Percentiles rank a stretch among this genome's conserved stretches.
These are phyloP conservation scores for Geranium rotundifolium DNA, from an alignment of 345 rosid species.

Conservation along the genomic window DNA sequence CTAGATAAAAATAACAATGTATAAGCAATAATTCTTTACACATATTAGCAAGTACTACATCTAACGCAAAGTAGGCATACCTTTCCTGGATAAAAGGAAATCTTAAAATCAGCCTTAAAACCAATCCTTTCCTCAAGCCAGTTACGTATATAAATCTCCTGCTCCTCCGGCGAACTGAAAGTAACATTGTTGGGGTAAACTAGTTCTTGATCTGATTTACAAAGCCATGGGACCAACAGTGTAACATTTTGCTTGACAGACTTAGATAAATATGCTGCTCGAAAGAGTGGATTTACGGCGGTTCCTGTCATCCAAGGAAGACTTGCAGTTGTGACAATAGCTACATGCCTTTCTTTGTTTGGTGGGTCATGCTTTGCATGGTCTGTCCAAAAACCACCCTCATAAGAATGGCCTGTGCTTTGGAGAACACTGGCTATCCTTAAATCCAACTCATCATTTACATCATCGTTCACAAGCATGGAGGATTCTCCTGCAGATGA, in stretches of 20 bases:
- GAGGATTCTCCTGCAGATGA: slow-evolving; percentile 51
- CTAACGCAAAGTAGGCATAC: too few relatives aligned
- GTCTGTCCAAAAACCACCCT: slow-evolving; percentile 87
- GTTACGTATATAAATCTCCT: slow-evolving; percentile 76
- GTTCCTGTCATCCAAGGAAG: slow-evolving; percentile 99
- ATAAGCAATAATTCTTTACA: too few relatives aligned
- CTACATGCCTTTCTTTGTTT: slow-evolving; percentile 78
- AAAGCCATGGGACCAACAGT: slow-evolving; percentile 95
- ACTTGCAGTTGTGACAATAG: slow-evolving; percentile 94
- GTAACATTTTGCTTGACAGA: slow-evolving; percentile 82
- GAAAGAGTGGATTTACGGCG: slow-evolving; percentile 89
- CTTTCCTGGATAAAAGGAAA: slow-evolving; percentile 98
- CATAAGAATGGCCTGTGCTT: slow-evolving; percentile 89
- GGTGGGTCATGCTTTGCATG: slow-evolving; percentile 33
- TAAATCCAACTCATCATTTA: slow-evolving; percentile 60
- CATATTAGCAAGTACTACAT: too few relatives aligned
- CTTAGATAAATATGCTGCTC: slow-evolving; percentile 83
- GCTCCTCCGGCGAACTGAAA: slow-evolving; percentile 90
- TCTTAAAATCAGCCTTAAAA: slow-evolving; percentile 77
- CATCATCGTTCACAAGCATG: slow-evolving; percentile 37
- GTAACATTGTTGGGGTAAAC: slow-evolving; percentile 83
- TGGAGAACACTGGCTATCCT: slow-evolving; percentile 90
- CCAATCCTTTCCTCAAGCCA: slow-evolving; percentile 96
- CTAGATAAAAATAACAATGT: slow-evolving; percentile 25
- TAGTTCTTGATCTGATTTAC: slow-evolving; percentile 82